Base-by-base conservation (phyloP, 2,329 filamentous ascomycete species). In the Trichoderma sp. region DNA sequence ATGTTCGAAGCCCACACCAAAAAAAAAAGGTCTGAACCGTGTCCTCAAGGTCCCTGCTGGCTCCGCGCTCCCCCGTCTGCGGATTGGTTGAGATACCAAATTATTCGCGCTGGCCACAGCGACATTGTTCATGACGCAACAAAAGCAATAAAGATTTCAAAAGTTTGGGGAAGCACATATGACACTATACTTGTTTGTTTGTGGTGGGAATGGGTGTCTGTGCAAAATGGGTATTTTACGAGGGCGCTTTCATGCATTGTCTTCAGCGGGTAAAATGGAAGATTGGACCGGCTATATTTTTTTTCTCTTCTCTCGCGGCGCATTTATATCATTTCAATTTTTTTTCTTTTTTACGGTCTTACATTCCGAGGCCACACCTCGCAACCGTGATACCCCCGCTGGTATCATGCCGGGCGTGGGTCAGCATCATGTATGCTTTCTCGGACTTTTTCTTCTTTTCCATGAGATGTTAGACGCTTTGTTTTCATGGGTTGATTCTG, bases 201-300 rank as follows among this genome's bases (percentile, higher is more conserved):
- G 63, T 70, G 60, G 71, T 72, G 69, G 71, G 70, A 71, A 69
- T 72, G 45, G 64, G 42, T 69, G 63, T 69, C 68, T 42, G 69
- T 71, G 69, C 67, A 72, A 74, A 77, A 76, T 70, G 73, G 74
- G 70, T 60, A 56, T 68, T 71, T 76, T 69, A 79, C 69, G 76
- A 78, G 66, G 73, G 72, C 72, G 61, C 77, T 72, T 73, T 78
- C 70, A 76, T 79, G 78, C 79, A 80, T 80, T 76, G 72, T 72
- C 71, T 73, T 76, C 71, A 78, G 77, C 76, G 77, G 76, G 74
- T 73, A 77, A 76, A 78, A 76, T 45, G 70, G 70, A 72, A 68
- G 64, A 69, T 64, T 69, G 63, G 67, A 61, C 39, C 60, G 61
- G 64, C 54, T 54, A 35, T 29, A 54, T 25, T 42, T 54, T 53